A percentile compares a stretch with the other conserved stretches of the same genome.
These are phyloP conservation scores for Chaetomium olivaceum DNA, from an alignment of 2,329 filamentous ascomycete genomes.

Conservation along the genomic window DNA sequence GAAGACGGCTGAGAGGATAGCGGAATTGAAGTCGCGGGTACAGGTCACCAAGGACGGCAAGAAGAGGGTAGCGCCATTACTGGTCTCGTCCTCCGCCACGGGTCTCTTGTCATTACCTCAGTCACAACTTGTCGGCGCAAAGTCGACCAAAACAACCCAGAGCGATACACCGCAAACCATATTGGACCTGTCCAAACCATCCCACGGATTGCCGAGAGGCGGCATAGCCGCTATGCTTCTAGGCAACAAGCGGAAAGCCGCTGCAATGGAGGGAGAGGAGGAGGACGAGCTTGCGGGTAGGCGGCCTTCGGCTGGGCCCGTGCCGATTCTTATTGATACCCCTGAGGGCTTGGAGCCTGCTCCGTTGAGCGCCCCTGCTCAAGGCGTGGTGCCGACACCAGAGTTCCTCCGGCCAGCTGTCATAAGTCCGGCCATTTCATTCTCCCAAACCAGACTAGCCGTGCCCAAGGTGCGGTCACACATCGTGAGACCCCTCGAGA, in stretches of 20 bases:
- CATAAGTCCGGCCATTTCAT: slow-evolving; percentile 74
- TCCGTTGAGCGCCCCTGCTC: slow-evolving; percentile 57
- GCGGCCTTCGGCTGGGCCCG: slow-evolving; percentile 65
- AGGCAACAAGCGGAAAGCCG: slow-evolving; percentile 88
- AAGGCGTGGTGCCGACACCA: slow-evolving; percentile 68
- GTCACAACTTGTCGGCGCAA: slow-evolving; percentile 79
- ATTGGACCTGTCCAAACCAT: slow-evolving; percentile 88
- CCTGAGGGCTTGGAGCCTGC: slow-evolving; percentile 77
- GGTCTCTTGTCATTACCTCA: slow-evolving; percentile 87
- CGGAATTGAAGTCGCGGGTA: slow-evolving; percentile 79
- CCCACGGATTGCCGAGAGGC: slow-evolving; percentile 87
- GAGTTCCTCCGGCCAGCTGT: slow-evolving; percentile 88
- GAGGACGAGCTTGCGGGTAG: slow-evolving; percentile 59
- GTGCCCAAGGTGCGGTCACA: slow-evolving; percentile 83
- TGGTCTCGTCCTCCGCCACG: slow-evolving; percentile 86
- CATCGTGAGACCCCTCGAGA: slow-evolving; percentile 79
- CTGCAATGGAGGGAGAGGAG: slow-evolving; percentile 72
- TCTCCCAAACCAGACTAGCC: slow-evolving; percentile 82
- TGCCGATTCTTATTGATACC: slow-evolving; percentile 73
- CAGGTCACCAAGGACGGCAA: slow-evolving; percentile 96
- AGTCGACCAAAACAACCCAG: slow-evolving; percentile 61
- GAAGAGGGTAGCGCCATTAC: slow-evolving; percentile 87
- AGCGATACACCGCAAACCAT: slow-evolving; percentile 77
- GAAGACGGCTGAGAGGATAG: slow-evolving; percentile 56
- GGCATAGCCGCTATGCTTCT: slow-evolving; percentile 83